Evolutionary conservation across 2,329 filamentous ascomycete species (phyloP).

Genomic region (Aspergillus cejpii): DNA sequence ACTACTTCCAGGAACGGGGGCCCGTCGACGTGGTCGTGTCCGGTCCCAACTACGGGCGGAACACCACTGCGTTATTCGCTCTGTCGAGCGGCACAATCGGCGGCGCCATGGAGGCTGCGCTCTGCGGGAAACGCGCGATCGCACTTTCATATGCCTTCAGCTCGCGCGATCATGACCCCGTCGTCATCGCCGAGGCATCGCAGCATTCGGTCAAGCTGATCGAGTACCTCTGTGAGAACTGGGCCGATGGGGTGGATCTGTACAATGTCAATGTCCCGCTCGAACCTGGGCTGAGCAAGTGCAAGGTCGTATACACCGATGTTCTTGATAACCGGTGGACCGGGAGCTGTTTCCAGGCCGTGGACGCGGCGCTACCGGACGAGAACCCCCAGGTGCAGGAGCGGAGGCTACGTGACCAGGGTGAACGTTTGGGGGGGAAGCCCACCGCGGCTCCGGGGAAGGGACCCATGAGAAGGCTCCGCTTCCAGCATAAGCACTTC

Average conservation of each 20-base stretch:
- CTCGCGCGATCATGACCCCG: conserved; percentile 71
- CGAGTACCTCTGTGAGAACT: conserved; percentile 69
- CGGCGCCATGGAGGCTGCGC: conserved; percentile 68
- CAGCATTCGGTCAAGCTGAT: conserved; percentile 68
- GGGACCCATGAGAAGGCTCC: conserved; percentile 30
- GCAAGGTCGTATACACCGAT: conserved; percentile 72
- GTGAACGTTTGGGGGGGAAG: conserved; percentile 39
- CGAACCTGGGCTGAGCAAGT: conserved; percentile 63
- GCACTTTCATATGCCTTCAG: conserved; percentile 90
- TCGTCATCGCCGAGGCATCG: conserved; percentile 70
- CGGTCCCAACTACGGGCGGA: conserved; percentile 77
- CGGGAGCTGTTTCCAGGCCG: conserved; percentile 80
- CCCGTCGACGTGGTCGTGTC: conserved; percentile 70
- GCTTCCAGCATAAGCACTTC: conserved; percentile 77
- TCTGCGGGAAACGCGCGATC: conserved; percentile 63
- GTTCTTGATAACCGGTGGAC: conserved; percentile 90
- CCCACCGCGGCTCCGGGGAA: conserved; percentile 19
- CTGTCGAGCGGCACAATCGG: conserved; percentile 71
- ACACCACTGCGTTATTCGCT: conserved; percentile 73
- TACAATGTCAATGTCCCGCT: conserved; percentile 89
- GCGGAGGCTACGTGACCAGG: conserved; percentile 62
- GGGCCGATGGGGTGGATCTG: conserved; percentile 68
- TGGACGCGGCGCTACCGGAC: conserved; percentile 57
- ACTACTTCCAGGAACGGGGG: conserved; percentile 66
- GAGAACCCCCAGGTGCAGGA: conserved; percentile 61